Base-by-base conservation (phyloP, 352 stramenopile genomes). In the Phytophthora vignae region DNA sequence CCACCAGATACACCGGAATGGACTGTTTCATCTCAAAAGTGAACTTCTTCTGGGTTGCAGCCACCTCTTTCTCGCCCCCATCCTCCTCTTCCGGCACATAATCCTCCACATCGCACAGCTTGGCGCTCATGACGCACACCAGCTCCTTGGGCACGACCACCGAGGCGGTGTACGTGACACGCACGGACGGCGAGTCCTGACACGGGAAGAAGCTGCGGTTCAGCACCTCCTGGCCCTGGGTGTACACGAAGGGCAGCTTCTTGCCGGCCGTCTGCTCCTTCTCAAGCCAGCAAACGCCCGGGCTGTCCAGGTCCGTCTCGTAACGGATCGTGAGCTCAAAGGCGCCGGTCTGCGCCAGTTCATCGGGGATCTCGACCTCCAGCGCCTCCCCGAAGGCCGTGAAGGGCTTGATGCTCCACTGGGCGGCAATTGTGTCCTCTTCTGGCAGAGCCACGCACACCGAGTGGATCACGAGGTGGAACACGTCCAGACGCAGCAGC, bases 161-260 rank as follows among this genome's bases (percentile, higher is more conserved):
- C 17, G 78, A 86, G 2, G 97, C 96, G 12, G 91, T 88, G 79
- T 99, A 99, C 25, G 98, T 99, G 62, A 98, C 85, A 61, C 99
- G 98, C 33, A 98, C 93, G 6, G 84, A 96, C 6, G 96, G 97
- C 38, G 90, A 93, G 88, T 99, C 98, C 70, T 99, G 88, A 31
- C 87, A 97, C 38, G 90, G 88, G 46, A 96, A 91, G 59, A 95
- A 83, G 76, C 86, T 92, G 61, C 88, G 89, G 63, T 94, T 94
- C 33, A 95, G 84, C 73, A 96, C 90, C 63, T 93, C 88, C 58
- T 97, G 87, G 22, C 89, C 91, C 69, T 96, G 88, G 4, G 90
- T 95, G 76, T 95, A 97, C 71, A 97, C 71, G 70, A 91, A 96
- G 22, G 88, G 81, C 33, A 91, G 79, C 40, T 67, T 70, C 61